Evolutionary conservation across 441 rosid species (phyloP).

Genomic region (Populus tomentosa): DNA sequence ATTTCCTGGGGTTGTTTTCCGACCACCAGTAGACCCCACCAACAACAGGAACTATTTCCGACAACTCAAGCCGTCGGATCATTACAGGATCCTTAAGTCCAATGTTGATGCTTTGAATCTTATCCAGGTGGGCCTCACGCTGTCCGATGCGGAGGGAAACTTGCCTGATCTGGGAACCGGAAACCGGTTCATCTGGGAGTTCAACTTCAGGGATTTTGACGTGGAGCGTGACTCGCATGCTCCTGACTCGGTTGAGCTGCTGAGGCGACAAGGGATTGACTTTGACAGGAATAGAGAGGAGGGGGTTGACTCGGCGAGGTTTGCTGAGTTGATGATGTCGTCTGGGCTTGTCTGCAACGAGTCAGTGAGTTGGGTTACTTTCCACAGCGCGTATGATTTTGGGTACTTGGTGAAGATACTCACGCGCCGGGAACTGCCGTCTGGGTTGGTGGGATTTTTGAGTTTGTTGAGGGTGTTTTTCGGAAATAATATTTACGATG

Average conservation of each 20-base stretch:
- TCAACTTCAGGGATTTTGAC: constrained; percentile 79
- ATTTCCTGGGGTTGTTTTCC: too few species aligned
- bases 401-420: constrained; percentile 76
- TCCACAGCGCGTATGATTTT: constrained; percentile 91
- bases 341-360: constrained; percentile 79
- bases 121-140: constrained; percentile 86
- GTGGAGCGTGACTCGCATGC: constrained; percentile 59
- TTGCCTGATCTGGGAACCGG: constrained; percentile 52
- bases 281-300: constrained; percentile 51
- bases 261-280: constrained; percentile 77
- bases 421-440: constrained; percentile 56
- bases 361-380: constrained; percentile 84
- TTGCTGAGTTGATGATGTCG: constrained; percentile 84
- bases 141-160: constrained; percentile 64
- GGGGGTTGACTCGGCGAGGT: constrained; percentile 55
- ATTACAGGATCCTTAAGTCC: constrained; percentile 62
- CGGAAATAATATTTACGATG: constrained; percentile 57
- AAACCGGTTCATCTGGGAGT: constrained; percentile 71
- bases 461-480: constrained; percentile 50
- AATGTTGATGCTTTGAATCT: constrained; percentile 74
- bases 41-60: neutral
- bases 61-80: constrained; percentile 44
- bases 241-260: constrained; percentile 66
- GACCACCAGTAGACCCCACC: constrained; percentile 3
- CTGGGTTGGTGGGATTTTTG: constrained; percentile 41